Base-by-base conservation (phyloP, 371 early-diverging fungal genomes). In the Dichotomocladium elegans region DNA sequence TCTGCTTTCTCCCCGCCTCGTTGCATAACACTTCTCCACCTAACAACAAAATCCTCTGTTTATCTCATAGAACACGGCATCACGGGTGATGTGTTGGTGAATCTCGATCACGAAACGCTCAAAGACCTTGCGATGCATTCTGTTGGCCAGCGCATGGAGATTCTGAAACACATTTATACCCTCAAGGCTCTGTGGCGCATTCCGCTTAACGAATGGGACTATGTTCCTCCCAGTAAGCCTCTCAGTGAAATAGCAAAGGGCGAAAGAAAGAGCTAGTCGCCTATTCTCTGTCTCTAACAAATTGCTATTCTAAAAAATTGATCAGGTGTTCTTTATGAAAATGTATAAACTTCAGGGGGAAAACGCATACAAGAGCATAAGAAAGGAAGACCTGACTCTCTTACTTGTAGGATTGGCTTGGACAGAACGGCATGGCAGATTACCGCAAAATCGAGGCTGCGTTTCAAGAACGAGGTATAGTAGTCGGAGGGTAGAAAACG, bases 101-200 rank as follows among this genome's bases (percentile, higher is more conserved):
- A 90, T 61, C 86, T 95, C 30, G 93, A 94, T 72, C 94, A 95
- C 68, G 92, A 86, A 42, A 81, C 94, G 34, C 77, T 98, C 48
- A 83, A 86, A 61, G 96, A 95, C 55, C 66, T 98, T 34, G 86
- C 85, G 1, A 75, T 98, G 28, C 71, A 77, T 29, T 90, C 93
- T 1, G 88, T 96, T 10, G 98, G 98, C 3, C 88, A 89, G 35
- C 79, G 98, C 17, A 74, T 96, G 37, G 77, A 84, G 14, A 74
- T 98, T 12, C 77, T 98, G 30, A 89, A 89, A 60, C 87, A 90
- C 14, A 87, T 95, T 28, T 93, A 92, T 51, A 81, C 86, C 49
- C 71, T 89, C 19, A 94, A 91, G 65, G 66, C 88, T 33, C 73
- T 79, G 33, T 79, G 87, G 53, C 86, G 88, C 24, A 78, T 95